These are phyloP conservation scores for Pseudocercospora fuligena DNA, from an alignment of 2,329 filamentous ascomycete genomes.

Conservation along the genomic window DNA sequence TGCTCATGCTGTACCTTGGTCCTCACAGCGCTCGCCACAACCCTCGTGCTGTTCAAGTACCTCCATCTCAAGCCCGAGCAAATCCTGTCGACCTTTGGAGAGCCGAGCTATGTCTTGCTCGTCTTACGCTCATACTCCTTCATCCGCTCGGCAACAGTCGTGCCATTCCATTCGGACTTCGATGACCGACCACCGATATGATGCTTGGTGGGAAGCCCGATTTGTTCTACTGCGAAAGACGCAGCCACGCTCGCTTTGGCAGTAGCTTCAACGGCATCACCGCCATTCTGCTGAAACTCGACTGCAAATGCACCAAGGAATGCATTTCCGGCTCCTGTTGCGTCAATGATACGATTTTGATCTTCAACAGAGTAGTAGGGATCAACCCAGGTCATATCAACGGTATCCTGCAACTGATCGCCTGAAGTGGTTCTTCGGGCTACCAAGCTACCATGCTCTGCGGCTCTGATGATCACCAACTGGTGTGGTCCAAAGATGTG, in stretches of 20 bases:
- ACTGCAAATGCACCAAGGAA: slow-evolving; percentile 38
- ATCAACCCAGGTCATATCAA: slow-evolving; percentile 30
- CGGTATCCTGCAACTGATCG: slow-evolving; percentile 5
- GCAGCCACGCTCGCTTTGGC: slow-evolving; percentile 36
- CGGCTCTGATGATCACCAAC: slow-evolving; percentile 33
- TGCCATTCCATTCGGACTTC: slow-evolving; percentile 55
- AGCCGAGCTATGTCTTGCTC: slow-evolving; percentile 5
- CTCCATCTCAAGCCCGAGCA: slow-evolving; percentile 5
- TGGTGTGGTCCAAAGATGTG: slow-evolving; percentile 15
- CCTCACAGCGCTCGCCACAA: not conserved
- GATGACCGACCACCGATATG: slow-evolving; percentile 22
- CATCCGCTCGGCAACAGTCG: slow-evolving; percentile 48
- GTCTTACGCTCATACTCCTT: slow-evolving; percentile 25
- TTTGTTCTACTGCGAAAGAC: slow-evolving; percentile 36
- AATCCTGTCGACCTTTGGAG: slow-evolving; percentile 1
- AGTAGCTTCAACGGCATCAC: slow-evolving; percentile 30
- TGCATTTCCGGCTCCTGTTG: slow-evolving; percentile 38
- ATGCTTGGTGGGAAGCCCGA: slow-evolving; percentile 45
- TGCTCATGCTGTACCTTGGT: not conserved
- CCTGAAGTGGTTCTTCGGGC: slow-evolving; percentile 11
- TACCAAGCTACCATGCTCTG: slow-evolving; percentile 35
- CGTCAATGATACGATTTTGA: slow-evolving; percentile 32
- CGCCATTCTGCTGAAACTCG: slow-evolving; percentile 30
- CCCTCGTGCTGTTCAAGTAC: not conserved
- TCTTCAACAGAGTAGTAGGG: slow-evolving; percentile 28